Percentiles rank a stretch among this genome's conserved stretches.
Evolutionary conservation across 208 protist species (phyloP).

Genomic region (Crithidia sp.): DNA sequence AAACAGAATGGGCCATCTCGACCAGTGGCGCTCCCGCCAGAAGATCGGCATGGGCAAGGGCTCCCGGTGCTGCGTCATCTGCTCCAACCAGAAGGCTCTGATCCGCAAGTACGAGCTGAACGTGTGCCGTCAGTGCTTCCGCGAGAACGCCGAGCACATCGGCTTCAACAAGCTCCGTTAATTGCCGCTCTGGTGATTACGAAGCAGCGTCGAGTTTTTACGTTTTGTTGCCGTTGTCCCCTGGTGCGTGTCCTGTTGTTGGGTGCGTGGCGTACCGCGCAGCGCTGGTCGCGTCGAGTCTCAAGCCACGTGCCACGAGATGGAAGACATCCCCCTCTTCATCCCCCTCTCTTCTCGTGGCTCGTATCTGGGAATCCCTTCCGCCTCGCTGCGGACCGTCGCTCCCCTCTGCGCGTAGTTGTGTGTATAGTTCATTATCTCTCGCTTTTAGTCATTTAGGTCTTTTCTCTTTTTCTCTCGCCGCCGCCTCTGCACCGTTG

Average conservation of each 20-base stretch:
- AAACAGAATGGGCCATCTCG: conserved; percentile 85
- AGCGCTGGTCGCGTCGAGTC: too few species aligned
- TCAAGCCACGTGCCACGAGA: neutral
- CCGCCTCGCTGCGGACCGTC: too few species aligned
- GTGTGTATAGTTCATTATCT: conserved; percentile 24
- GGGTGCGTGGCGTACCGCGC: too few species aligned
- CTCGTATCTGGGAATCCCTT: too few species aligned
- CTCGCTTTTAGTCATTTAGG: neutral
- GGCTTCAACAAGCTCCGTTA: conserved; percentile 93
- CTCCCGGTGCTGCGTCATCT: conserved; percentile 89
- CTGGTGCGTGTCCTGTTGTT: neutral
- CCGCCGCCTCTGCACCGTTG: neutral
- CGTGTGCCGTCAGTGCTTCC: conserved; percentile 95
- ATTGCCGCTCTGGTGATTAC: conserved; percentile 1
- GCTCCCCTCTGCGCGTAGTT: neutral
- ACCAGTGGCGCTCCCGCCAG: conserved; percentile 93
- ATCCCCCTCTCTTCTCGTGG: neutral
- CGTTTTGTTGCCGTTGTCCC: neutral
- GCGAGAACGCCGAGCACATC: conserved; percentile 92
- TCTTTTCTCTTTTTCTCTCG: neutral
- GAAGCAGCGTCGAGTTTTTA: too few species aligned
- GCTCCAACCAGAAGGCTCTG: conserved; percentile 92
- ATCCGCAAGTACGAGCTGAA: conserved; percentile 96
- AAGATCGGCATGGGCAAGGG: conserved; percentile 94
- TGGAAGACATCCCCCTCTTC: neutral